phyloP scores from a whole-genome alignment of 768 basidiomycete species.

The Tulasnella sp. region DNA sequence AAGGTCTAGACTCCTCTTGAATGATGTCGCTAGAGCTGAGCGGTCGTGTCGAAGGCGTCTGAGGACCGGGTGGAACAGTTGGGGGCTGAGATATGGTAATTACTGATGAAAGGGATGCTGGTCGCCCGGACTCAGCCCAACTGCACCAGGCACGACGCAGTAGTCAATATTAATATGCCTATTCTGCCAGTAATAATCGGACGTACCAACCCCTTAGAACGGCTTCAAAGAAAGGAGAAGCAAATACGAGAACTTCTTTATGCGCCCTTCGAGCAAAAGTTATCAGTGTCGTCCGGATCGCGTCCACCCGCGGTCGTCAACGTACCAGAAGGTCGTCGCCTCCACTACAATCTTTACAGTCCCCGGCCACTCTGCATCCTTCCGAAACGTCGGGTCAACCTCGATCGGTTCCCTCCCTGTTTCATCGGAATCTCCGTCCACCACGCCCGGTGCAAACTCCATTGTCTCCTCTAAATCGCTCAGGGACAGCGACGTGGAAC shows the following conservation, averaged over 20 bases:
- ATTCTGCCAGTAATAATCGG: neutral
- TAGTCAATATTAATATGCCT: neutral
- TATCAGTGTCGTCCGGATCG: neutral
- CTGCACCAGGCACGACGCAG: constrained; percentile 38
- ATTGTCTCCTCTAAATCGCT: constrained; percentile 28
- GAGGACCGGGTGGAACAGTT: constrained; percentile 6
- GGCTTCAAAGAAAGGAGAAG: constrained; percentile 93
- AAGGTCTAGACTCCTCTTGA: constrained; percentile 2
- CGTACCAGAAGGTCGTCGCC: constrained; percentile 85
- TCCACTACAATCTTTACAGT: constrained; percentile 90
- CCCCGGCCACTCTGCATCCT: constrained; percentile 65
- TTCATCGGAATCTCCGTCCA: constrained; percentile 31
- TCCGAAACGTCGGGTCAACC: constrained; percentile 74
- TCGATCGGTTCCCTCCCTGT: constrained; percentile 51
- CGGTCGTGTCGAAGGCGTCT: neutral
- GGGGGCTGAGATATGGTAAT: constrained; percentile 75
- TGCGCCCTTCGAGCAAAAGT: constrained; percentile 60
- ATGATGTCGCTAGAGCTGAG: constrained; percentile 13
- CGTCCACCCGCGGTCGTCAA: constrained; percentile 28
- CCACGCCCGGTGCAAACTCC: constrained; percentile 27
- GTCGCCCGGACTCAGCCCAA: constrained; percentile 86
- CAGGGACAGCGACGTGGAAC: constrained; percentile 14
- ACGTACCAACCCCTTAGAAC: constrained; percentile 65
- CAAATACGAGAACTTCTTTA: constrained; percentile 86
- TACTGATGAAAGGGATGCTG: constrained; percentile 72